Evolutionary conservation across 2,329 filamentous ascomycete genomes (phyloP).

Genomic region (Cercospora sp.): DNA sequence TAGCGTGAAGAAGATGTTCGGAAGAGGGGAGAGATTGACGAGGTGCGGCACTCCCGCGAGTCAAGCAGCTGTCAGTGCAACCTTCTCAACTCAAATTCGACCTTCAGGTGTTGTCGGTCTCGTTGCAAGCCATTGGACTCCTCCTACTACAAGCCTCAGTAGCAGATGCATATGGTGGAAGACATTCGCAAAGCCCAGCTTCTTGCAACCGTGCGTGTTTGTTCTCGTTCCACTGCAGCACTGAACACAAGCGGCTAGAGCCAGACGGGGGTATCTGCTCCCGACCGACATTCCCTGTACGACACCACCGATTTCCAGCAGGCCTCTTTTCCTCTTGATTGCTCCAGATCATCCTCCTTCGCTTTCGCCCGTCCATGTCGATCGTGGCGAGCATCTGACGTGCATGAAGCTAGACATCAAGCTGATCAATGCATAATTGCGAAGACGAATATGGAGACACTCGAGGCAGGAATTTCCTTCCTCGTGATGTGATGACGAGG

Average conservation of each 20-base stretch:
- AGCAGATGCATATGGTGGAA: neutral
- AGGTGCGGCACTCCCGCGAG: neutral
- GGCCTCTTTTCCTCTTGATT: neutral
- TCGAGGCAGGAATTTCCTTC: neutral
- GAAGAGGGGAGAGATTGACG: neutral
- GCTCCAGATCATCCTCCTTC: neutral
- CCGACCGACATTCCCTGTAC: conserved; percentile 1
- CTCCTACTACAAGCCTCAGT: neutral
- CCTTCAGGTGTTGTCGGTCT: neutral
- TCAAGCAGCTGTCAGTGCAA: neutral
- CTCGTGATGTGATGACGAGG: neutral
- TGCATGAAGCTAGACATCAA: neutral
- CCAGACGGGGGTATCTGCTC: neutral
- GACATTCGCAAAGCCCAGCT: neutral
- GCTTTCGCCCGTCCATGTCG: neutral
- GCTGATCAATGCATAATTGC: neutral
- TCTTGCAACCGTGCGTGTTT: neutral
- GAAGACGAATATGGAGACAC: neutral
- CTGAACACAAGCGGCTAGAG: neutral
- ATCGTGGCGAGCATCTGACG: neutral
- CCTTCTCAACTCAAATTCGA: neutral
- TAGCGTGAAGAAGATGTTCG: neutral
- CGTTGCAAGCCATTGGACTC: neutral
- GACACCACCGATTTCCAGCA: neutral
- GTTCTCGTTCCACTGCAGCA: conserved; percentile 1